Evolutionary conservation across 106 monocot genomes (phyloP), one percentile per base, ranked within the genome.

Genomic region (Posidonia australis): DNA sequence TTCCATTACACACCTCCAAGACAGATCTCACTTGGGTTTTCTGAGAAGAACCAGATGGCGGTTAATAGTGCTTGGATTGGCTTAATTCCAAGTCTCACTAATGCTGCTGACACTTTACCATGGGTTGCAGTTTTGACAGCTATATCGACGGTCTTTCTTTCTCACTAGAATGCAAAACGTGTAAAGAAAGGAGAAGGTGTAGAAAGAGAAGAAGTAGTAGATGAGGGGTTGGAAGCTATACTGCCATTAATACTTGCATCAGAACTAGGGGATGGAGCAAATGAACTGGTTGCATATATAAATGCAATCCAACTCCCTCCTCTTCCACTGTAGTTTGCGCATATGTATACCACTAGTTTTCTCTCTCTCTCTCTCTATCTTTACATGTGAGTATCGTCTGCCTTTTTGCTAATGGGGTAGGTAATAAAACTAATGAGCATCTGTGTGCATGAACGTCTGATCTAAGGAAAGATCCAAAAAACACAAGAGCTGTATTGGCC

Each of bases 81-180:
- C 21, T 9, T 31, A 2, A 25, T 23, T 46, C 18, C 22, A 0
- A 25, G 59, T 59, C 30, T 59, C 54, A 9, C 54, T 23, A 55
- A 10, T 45, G 19, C 13, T 55, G 61, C 11, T 27, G 46, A 64
- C 46, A 64, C 24, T 46, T 64, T 44, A 64, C 44, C 44, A 46
- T 22, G 24, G 63, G 13, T 64, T 47, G 45, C 46, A 46, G 63
- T 25, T 46, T 64, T 44, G 63, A 20, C 63, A 64, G 46, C 25
- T 46, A 27, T 46, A 46, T 1, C 5, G 36, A 36, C 5, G 36
- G 2, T 36, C 7, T 36, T 4, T 7, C 36, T 36, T 7, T 36
- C 36, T 36, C 36, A 4, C 36, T 36, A 9, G 16, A 32, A 12
- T 29, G 12, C 30, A 6, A 30, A 58, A 28, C 58, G 22, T 27